These are phyloP conservation scores for Oryza punctata DNA, from an alignment of 176 grass and related monocot species.

Conservation along the genomic window DNA sequence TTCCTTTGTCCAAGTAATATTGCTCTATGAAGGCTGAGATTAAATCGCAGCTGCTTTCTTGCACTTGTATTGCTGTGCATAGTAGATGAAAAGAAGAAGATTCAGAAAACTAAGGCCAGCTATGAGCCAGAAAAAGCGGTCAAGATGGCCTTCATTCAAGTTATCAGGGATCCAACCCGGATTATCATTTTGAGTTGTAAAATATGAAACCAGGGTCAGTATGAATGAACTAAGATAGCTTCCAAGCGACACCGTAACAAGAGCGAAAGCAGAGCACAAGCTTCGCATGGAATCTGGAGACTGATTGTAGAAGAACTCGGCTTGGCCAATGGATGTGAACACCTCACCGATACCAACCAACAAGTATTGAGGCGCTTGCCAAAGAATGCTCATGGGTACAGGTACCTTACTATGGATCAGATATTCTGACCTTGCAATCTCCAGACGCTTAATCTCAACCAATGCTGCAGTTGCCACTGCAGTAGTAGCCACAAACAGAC, in stretches of 20 bases:
- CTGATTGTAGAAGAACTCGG: slow-evolving; percentile 86
- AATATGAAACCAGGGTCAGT: slow-evolving; percentile 53
- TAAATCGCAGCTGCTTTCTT: neutral
- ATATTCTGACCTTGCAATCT: slow-evolving; percentile 56
- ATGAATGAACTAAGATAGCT: slow-evolving; percentile 84
- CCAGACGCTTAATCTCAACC: slow-evolving; percentile 71
- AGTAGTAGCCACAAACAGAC: slow-evolving; percentile 71
- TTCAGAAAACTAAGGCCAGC: slow-evolving; percentile 65
- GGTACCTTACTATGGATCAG: slow-evolving; percentile 54
- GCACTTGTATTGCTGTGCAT: slow-evolving; percentile 35
- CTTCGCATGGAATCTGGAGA: slow-evolving; percentile 88
- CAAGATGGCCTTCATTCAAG: slow-evolving; percentile 88
- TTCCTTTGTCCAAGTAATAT: neutral
- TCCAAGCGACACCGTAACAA: slow-evolving; percentile 72
- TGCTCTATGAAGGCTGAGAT: neutral
- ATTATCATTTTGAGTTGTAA: slow-evolving; percentile 51
- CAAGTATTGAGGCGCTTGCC: slow-evolving; percentile 83
- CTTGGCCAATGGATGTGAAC: slow-evolving; percentile 66
- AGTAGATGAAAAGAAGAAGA: slow-evolving; percentile 62
- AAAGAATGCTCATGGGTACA: slow-evolving; percentile 80
- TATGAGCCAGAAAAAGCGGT: slow-evolving; percentile 83
- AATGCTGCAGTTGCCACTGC: slow-evolving; percentile 63
- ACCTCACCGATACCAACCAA: slow-evolving; percentile 74
- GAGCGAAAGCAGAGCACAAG: slow-evolving; percentile 65
- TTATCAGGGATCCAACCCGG: slow-evolving; percentile 89